phyloP scores from a whole-genome alignment of 139 green algal genomes.

The Micractinium sp. region DNA sequence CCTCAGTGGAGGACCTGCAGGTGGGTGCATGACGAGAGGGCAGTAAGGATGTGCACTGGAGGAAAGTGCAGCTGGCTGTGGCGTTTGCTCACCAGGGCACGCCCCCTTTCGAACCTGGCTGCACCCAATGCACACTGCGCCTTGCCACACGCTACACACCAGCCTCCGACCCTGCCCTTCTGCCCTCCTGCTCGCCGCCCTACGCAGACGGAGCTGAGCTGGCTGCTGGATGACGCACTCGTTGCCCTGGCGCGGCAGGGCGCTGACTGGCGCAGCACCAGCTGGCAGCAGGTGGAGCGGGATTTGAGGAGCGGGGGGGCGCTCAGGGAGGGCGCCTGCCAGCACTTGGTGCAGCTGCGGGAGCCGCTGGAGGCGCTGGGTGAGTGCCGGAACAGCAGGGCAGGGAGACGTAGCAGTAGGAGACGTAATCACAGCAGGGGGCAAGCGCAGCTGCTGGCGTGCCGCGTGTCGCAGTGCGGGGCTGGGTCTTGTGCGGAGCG shows the following conservation, averaged over 20 bases:
- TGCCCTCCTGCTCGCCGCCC: not conserved
- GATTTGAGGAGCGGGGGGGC: constrained; percentile 19
- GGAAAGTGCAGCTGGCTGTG: not conserved
- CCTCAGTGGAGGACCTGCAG: constrained; percentile 33
- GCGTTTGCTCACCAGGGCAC: not conserved
- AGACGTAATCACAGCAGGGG: not conserved
- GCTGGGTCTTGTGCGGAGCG: no score
- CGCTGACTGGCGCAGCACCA: constrained; percentile 27
- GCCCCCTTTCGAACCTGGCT: no score
- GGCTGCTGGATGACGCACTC: constrained; percentile 77
- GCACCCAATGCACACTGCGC: no score
- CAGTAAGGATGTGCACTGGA: not conserved
- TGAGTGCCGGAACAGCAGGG: not conserved
- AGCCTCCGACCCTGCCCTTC: no score
- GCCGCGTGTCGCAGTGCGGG: not conserved
- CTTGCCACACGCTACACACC: no score
- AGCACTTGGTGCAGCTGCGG: constrained; percentile 56
- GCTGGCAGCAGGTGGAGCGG: constrained; percentile 53
- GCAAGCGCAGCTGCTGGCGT: not conserved
- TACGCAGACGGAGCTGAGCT: constrained; percentile 68
- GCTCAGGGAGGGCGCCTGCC: not conserved
- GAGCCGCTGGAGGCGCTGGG: constrained; percentile 44
- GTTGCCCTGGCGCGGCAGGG: constrained; percentile 10
- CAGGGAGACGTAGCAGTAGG: not conserved
- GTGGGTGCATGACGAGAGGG: not conserved